Conservation (phyloP, 1,284 basidiomycete species). For the Testicularia cyperi region DNA sequence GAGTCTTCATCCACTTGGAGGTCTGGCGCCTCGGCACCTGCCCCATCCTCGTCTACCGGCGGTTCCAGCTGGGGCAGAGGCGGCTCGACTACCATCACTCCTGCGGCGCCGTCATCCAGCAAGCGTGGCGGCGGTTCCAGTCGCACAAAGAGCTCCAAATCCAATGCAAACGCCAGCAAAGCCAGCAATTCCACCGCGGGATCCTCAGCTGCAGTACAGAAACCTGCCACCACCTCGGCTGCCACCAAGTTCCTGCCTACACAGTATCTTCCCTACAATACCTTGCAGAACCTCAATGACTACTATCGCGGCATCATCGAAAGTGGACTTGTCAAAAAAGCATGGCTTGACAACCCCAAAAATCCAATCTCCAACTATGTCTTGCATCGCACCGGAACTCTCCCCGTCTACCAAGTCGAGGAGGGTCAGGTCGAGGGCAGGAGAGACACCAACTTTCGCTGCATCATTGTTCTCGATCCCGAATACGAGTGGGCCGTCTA, state of each 20-base stretch:
- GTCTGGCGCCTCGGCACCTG: slow-evolving; percentile 4
- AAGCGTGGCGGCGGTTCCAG: neutral
- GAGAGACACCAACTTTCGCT: slow-evolving; percentile 38
- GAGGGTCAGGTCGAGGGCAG: slow-evolving; percentile 45
- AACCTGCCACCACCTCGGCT: too few relatives aligned
- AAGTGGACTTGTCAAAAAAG: slow-evolving; percentile 36
- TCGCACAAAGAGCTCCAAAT: neutral
- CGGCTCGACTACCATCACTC: neutral
- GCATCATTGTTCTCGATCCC: slow-evolving; percentile 34
- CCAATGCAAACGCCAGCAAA: neutral
- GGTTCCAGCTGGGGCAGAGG: slow-evolving; percentile 17
- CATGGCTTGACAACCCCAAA: slow-evolving; percentile 50
- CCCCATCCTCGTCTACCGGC: neutral
- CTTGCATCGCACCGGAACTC: slow-evolving; percentile 25
- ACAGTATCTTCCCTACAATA: slow-evolving; percentile 26
- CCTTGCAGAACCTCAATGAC: slow-evolving; percentile 32
- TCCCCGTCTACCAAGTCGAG: slow-evolving; percentile 30
- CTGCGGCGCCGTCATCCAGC: neutral
- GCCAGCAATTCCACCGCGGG: too few relatives aligned
- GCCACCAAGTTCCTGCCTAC: slow-evolving; percentile 38
- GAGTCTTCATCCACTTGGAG: slow-evolving; percentile 27
- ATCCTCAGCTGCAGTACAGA: too few relatives aligned
- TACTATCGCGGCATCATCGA: slow-evolving; percentile 35
- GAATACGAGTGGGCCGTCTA: slow-evolving; percentile 60
- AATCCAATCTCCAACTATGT: slow-evolving; percentile 48